Conservation (phyloP, 1,284 basidiomycete species). For the Microbotryum saponariae region DNA sequence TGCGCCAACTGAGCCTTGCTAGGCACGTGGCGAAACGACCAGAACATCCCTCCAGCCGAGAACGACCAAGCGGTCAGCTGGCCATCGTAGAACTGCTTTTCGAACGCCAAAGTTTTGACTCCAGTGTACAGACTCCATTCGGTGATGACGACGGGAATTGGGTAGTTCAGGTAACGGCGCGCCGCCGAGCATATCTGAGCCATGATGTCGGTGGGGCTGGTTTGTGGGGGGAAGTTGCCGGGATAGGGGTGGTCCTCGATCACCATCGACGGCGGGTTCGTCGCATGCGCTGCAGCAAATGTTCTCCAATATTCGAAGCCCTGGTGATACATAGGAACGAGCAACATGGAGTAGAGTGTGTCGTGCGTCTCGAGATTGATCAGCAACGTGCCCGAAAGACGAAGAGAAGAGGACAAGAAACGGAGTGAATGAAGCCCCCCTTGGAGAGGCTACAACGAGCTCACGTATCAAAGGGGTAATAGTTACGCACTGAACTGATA, state of each 20-base stretch:
- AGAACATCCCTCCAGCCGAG: too few relatives aligned
- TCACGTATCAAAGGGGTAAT: too few relatives aligned
- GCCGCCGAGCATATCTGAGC: slow-evolving; percentile 35
- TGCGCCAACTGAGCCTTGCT: slow-evolving; percentile 9
- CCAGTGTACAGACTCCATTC: slow-evolving; percentile 36
- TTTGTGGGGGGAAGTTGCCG: slow-evolving; percentile 36
- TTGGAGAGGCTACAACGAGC: too few relatives aligned
- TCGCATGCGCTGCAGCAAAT: slow-evolving; percentile 28
- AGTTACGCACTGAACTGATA: too few relatives aligned
- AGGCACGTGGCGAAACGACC: not conserved
- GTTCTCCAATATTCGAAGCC: slow-evolving; percentile 3
- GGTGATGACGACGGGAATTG: slow-evolving; percentile 36
- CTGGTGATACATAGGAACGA: too few relatives aligned
- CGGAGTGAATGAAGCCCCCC: too few relatives aligned
- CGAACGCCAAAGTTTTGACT: slow-evolving; percentile 34
- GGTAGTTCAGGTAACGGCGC: slow-evolving; percentile 33
- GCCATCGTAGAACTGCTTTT: slow-evolving; percentile 33
- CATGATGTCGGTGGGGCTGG: slow-evolving; percentile 31
- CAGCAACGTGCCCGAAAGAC: too few relatives aligned
- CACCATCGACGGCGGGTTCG: slow-evolving; percentile 33
- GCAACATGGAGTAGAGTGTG: too few relatives aligned
- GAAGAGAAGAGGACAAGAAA: too few relatives aligned
- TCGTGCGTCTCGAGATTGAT: too few relatives aligned
- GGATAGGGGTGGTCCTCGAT: slow-evolving; percentile 38
- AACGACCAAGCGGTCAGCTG: slow-evolving; percentile 28